Conservation (phyloP, 1,284 basidiomycete genomes). For the Volvariella volvacea region DNA sequence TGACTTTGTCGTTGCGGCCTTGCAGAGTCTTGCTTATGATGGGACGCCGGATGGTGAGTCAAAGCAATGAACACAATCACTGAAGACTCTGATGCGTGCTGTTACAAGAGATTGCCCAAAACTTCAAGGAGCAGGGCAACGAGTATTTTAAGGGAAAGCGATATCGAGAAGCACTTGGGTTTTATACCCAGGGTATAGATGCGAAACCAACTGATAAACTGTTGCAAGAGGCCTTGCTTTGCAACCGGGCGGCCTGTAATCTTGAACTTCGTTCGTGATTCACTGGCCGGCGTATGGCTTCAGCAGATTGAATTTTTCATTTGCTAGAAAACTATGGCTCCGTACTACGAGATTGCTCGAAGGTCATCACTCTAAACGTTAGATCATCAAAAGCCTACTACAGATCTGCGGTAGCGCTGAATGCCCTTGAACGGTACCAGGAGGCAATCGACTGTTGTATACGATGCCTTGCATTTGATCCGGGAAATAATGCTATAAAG, state of each 20-base stretch:
- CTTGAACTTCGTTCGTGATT: conserved; percentile 68
- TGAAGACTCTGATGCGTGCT: neutral
- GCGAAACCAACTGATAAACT: conserved; percentile 64
- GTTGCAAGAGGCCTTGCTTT: conserved; percentile 67
- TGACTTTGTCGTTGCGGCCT: conserved; percentile 69
- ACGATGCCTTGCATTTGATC: conserved; percentile 57
- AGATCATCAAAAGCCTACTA: conserved; percentile 78
- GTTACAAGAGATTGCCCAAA: conserved; percentile 74
- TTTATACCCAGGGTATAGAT: conserved; percentile 89
- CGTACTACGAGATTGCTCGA: conserved; percentile 80
- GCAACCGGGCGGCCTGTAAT: conserved; percentile 92
- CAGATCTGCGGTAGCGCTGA: conserved; percentile 71
- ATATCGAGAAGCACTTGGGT: conserved; percentile 81
- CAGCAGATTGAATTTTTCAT: conserved; percentile 3
- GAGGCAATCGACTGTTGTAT: conserved; percentile 80
- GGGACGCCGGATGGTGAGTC: conserved; percentile 91
- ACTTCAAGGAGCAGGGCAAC: conserved; percentile 95
- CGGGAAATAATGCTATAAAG: conserved; percentile 45
- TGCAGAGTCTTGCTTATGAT: conserved; percentile 84
- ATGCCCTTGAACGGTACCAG: conserved; percentile 64
- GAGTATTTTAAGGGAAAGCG: conserved; percentile 87
- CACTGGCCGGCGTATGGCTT: conserved; percentile 1
- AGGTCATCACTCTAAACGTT: conserved; percentile 57
- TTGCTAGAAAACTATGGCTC: conserved; percentile 77
- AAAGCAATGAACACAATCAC: too few relatives aligned